These are phyloP conservation scores for Nothophoma quercina DNA, from an alignment of 2,329 filamentous ascomycete species.

Conservation along the genomic window DNA sequence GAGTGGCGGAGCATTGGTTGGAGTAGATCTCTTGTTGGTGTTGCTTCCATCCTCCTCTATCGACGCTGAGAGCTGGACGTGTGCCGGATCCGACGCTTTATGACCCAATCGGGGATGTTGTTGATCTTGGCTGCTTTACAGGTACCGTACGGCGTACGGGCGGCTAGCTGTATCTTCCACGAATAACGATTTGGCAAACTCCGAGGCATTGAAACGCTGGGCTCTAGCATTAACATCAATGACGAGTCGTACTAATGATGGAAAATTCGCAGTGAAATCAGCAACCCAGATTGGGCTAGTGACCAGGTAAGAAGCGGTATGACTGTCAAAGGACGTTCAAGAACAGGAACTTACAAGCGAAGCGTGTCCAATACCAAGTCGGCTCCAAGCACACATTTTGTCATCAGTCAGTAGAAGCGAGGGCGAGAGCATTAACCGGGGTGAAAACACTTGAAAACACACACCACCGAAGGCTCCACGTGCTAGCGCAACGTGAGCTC, in stretches of 20 bases:
- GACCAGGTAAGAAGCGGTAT: constrained; percentile 1
- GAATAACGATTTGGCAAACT: background rate
- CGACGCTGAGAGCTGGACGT: background rate
- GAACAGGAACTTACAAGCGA: constrained; percentile 8
- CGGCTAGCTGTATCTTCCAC: background rate
- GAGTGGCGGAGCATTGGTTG: background rate
- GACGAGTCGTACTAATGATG: background rate
- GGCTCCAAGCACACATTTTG: background rate
- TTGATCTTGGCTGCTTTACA: background rate
- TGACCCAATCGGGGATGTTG: background rate
- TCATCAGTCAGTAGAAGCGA: constrained; percentile 16
- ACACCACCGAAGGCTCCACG: background rate
- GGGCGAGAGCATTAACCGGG: background rate
- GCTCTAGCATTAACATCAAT: background rate
- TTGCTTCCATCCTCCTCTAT: background rate
- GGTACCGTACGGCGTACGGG: background rate
- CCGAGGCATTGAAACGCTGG: background rate
- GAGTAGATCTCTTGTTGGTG: background rate
- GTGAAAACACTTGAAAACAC: background rate
- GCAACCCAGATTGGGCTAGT: constrained; percentile 1
- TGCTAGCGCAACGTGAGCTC: too few species aligned
- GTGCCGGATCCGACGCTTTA: background rate
- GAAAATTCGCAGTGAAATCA: background rate
- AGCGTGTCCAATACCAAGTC: constrained; percentile 4
- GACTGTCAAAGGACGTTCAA: background rate